Conservation (phyloP, 2,329 filamentous ascomycete species). For the Aspergillus eucalypticola region DNA sequence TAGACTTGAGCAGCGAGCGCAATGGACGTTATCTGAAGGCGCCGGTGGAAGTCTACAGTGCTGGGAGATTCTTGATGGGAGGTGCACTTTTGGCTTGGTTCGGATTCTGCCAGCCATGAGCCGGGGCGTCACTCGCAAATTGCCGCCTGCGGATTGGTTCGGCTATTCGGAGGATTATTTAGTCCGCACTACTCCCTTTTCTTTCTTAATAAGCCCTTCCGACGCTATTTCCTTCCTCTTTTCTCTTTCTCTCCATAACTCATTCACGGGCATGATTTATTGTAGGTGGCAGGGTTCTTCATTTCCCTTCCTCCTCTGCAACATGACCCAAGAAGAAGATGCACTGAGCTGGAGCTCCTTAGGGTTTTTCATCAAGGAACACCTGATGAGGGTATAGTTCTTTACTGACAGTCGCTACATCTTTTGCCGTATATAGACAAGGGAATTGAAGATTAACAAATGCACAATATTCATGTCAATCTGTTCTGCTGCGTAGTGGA, state of each 20-base stretch:
- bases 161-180: slow-evolving; percentile 31
- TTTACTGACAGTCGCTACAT: slow-evolving; percentile 69
- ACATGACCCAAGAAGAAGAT: slow-evolving; percentile 61
- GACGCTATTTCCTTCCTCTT: slow-evolving; percentile 21
- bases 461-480: no score
- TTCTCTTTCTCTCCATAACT: slow-evolving; percentile 53
- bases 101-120: slow-evolving; percentile 35
- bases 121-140: slow-evolving; percentile 40
- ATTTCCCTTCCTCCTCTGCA: slow-evolving; percentile 61
- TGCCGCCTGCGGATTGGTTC: slow-evolving; percentile 40
- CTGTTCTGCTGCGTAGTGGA: no score
- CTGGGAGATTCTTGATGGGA: slow-evolving; percentile 23
- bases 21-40: slow-evolving; percentile 19
- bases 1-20: slow-evolving; percentile 10
- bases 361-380: slow-evolving; percentile 41
- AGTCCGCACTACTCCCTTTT: slow-evolving; percentile 29
- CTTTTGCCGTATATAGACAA: neutral
- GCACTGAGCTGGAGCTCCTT: slow-evolving; percentile 67
- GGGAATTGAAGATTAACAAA: no score
- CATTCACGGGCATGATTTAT: slow-evolving; percentile 62
- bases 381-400: slow-evolving; percentile 61
- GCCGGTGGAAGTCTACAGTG: slow-evolving; percentile 26
- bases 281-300: slow-evolving; percentile 58
- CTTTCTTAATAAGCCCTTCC: slow-evolving; percentile 18
- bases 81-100: slow-evolving; percentile 31